These are phyloP conservation scores for Nakaseomyces uthaithaninus DNA, from an alignment of 1,139 yeast species.

Conservation along the genomic window DNA sequence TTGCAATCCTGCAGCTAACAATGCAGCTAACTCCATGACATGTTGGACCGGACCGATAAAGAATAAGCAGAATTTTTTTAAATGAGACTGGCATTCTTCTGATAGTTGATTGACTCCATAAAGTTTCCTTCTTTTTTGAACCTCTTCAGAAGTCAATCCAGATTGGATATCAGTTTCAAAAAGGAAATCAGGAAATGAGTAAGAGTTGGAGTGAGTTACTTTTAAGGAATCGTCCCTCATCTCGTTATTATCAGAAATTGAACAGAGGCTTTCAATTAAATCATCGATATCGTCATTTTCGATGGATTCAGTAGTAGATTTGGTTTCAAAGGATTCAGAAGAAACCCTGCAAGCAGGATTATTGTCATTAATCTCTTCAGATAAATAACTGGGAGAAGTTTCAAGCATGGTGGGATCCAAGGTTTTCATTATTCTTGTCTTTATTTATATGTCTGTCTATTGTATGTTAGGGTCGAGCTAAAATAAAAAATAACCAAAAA, in stretches of 20 bases:
- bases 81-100: constrained; percentile 77
- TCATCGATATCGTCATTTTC: constrained; percentile 72
- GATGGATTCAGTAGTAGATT: neutral
- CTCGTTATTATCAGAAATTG: constrained; percentile 59
- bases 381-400: neutral
- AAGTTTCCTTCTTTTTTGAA: constrained; percentile 77
- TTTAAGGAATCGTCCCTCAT: constrained; percentile 31
- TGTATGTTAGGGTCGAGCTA: no score
- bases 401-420: neutral
- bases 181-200: constrained; percentile 79
- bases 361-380: constrained; percentile 1
- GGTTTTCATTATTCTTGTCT: neutral
- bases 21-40: constrained; percentile 98
- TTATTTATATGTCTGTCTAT: no score
- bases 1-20: constrained; percentile 92
- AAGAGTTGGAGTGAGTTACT: constrained; percentile 35
- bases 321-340: neutral
- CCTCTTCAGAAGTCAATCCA: constrained; percentile 79
- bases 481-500: no score
- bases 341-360: neutral
- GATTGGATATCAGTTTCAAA: constrained; percentile 73
- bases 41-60: constrained; percentile 96
- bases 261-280: constrained; percentile 78
- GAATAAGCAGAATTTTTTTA: constrained; percentile 78
- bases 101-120: constrained; percentile 90